phyloP scores from a whole-genome alignment of 1,284 basidiomycete species.

The Tranzscheliella williamsii region DNA sequence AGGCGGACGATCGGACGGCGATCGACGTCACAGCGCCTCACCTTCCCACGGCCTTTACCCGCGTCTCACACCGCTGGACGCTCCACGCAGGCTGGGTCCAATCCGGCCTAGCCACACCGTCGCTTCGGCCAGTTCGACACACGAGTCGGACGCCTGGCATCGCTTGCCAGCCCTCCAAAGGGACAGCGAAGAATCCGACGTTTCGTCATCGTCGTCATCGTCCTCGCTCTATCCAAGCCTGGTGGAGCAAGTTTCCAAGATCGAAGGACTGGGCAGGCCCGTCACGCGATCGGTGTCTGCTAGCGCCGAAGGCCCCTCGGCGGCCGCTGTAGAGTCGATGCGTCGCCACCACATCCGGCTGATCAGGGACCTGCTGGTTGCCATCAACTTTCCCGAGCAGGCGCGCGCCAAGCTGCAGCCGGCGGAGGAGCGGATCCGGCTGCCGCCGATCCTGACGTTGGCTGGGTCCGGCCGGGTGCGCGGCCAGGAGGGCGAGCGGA shows the following conservation, averaged over 20 bases:
- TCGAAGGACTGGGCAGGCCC: constrained; percentile 32
- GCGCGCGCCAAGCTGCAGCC: constrained; percentile 11
- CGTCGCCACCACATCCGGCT: constrained; percentile 39
- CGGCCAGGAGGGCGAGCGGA: constrained; percentile 16
- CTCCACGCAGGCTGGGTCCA: constrained; percentile 19
- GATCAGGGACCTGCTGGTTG: constrained; percentile 43
- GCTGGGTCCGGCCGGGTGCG: background rate
- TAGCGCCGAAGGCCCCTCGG: constrained; percentile 1
- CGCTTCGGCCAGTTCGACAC: constrained; percentile 34
- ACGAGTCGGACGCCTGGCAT: constrained; percentile 5
- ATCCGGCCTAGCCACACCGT: too few relatives aligned
- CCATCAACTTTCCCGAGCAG: constrained; percentile 48
- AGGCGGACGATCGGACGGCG: constrained; percentile 16
- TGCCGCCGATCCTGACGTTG: constrained; percentile 24
- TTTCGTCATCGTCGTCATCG: constrained; percentile 6
- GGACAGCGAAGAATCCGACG: constrained; percentile 2
- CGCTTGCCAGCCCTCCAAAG: constrained; percentile 8
- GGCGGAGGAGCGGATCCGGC: constrained; percentile 8
- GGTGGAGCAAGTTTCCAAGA: constrained; percentile 23
- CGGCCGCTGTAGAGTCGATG: constrained; percentile 5
- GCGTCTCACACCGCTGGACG: constrained; percentile 20
- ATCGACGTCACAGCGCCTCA: constrained; percentile 20
- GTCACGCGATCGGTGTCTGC: constrained; percentile 1
- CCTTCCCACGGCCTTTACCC: constrained; percentile 40
- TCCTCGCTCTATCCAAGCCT: constrained; percentile 39